These are phyloP conservation scores for Aureobasidium sp. DNA, from an alignment of 2,329 filamentous ascomycete species.

Conservation along the genomic window DNA sequence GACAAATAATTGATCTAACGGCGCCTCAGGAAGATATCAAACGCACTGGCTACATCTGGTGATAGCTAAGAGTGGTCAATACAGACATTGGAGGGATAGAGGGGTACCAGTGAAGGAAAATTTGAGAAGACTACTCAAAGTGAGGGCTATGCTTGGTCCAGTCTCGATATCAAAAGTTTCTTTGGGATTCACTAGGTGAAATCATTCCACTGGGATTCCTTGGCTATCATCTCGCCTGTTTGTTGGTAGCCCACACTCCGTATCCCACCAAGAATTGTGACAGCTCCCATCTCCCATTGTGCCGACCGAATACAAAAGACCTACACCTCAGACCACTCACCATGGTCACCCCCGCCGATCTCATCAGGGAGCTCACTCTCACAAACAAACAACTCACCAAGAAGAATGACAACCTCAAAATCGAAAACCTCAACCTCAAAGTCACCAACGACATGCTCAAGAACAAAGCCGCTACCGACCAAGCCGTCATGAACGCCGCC, in stretches of 20 bases:
- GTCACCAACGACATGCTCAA: constrained; percentile 5
- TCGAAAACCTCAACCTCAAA: neutral
- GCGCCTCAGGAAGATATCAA: neutral
- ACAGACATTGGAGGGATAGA: too few relatives aligned
- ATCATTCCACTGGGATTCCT: too few relatives aligned
- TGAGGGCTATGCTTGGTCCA: too few relatives aligned
- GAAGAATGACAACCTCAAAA: neutral
- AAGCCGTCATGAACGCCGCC: neutral
- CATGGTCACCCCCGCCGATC: neutral
- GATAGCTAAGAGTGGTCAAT: neutral
- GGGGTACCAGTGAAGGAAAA: too few relatives aligned
- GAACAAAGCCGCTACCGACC: neutral
- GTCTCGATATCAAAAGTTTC: too few relatives aligned
- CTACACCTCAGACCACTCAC: neutral
- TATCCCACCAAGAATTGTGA: too few relatives aligned
- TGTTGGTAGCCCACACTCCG: too few relatives aligned
- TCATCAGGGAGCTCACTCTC: neutral
- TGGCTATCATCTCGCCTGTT: too few relatives aligned
- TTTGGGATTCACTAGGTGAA: too few relatives aligned
- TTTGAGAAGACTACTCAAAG: too few relatives aligned
- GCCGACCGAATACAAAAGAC: neutral
- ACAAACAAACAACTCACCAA: neutral
- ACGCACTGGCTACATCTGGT: too few relatives aligned
- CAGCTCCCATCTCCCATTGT: too few relatives aligned
- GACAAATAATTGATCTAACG: neutral